Percentiles rank a stretch among this genome's conserved stretches.
Evolutionary conservation across 177 flowering plant species (phyloP).

Genomic region (Vitis hybrid): DNA sequence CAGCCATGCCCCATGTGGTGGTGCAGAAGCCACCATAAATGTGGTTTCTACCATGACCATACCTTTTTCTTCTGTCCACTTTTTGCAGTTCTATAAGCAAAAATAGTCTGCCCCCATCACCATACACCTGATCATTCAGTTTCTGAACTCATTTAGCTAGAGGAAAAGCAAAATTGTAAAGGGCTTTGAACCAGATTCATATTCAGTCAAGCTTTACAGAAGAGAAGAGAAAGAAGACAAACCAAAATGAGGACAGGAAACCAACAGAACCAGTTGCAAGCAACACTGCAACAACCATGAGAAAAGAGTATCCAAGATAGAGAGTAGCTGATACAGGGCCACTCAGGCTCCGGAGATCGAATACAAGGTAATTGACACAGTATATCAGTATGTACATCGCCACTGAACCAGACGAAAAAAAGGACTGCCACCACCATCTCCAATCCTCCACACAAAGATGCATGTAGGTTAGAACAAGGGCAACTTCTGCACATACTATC

Average conservation of each 20-base stretch:
- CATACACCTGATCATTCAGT: too few species aligned
- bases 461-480: constrained; percentile 31
- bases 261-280: constrained; percentile 27
- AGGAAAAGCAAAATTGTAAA: too few species aligned
- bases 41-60: too few species aligned
- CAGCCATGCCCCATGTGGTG: too few species aligned
- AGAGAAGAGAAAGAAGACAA: constrained; percentile 27
- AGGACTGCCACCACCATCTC: constrained; percentile 39
- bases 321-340: constrained; percentile 30
- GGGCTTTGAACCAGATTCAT: neutral
- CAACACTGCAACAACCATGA: constrained; percentile 27
- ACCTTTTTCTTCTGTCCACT: too few species aligned
- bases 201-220: constrained; percentile 24
- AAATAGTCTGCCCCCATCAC: too few species aligned
- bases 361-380: constrained; percentile 29
- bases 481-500: constrained; percentile 26
- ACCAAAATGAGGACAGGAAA: constrained; percentile 27
- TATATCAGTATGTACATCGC: constrained; percentile 6
- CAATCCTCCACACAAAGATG: constrained; percentile 34
- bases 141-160: too few species aligned
- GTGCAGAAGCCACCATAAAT: too few species aligned
- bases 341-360: constrained; percentile 27
- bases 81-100: too few species aligned
- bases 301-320: constrained; percentile 26
- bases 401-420: constrained; percentile 32